Evolutionary conservation across 441 rosid genomes (phyloP), one percentile per base, ranked within the genome.

Genomic region (Adansonia rubrostipa): DNA sequence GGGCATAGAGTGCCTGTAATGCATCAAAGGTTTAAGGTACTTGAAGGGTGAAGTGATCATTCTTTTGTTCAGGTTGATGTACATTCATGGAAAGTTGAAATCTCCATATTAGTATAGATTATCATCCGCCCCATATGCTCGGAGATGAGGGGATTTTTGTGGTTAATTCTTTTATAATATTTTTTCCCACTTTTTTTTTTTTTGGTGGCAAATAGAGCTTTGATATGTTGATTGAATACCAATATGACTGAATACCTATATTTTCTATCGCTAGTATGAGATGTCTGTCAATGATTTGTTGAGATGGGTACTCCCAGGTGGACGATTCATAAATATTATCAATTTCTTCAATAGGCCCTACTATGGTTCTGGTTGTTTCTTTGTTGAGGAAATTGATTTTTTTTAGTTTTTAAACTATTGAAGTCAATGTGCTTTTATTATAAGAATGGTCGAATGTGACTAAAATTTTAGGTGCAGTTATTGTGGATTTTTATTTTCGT

Each of bases 101-200:
- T 79, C 15, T 77, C 71, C 17, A 40, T 73, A 58, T 67, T 44
- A 68, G 58, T 80, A 84, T 80, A 80, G 82, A 79, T 85, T 75
- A 22, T 54, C 40, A 70, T 56, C 58, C 20, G 15, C 77, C 78
- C 83, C n/a, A 40, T 76, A 70, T 64, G 77, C 80, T 33, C 64
- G 70, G 66, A 71, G 62, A 78, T 51, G 80, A 65, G 62, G 69
- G 75, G 28, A 75, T 84, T 77, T 77, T 80, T 72, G 76, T 79
- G 78, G 80, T 81, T 66, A 54, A 82, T 83, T 85, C 82, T 79
- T 83, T 85, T 45, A n/a, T 15, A 70, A 62, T 75, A 64, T 75
- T 20, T 84, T 80, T 68, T 74, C 75, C 53, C 15, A 58, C 62
- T 53, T 40, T 68, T 20, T 40, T 7, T 15, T 4, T 17, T 17